Conservation (phyloP, 148 eudicot genomes). For the Chenopodium berlandieri region DNA sequence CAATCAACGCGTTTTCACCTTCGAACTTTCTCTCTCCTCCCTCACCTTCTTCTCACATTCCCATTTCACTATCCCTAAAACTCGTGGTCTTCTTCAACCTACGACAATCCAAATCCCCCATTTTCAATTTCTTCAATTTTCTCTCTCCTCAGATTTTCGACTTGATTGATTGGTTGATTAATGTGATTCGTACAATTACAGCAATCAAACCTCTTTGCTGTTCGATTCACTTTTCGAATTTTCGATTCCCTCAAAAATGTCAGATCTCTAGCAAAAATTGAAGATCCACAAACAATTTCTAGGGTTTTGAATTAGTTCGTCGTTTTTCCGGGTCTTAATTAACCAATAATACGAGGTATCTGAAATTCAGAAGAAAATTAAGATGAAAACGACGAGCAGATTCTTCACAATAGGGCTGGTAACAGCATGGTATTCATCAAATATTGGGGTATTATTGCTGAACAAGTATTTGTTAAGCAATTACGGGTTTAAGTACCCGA, state of each 20-base stretch:
- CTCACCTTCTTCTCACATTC: background rate
- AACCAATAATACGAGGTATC: too few relatives aligned
- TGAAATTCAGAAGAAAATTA: too few relatives aligned
- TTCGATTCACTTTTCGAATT: background rate
- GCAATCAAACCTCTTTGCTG: background rate
- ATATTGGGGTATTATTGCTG: conserved; percentile 73
- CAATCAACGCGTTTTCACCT: background rate
- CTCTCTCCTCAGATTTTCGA: background rate
- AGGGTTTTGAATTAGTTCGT: conserved; percentile 9
- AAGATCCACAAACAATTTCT: background rate
- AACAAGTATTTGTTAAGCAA: conserved; percentile 79
- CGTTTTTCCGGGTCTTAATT: background rate
- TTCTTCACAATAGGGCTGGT: conserved; percentile 76
- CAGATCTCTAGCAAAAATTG: conserved; percentile 20
- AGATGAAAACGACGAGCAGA: conserved; percentile 43
- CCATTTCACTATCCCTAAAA: background rate
- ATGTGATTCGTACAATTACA: conserved; percentile 4
- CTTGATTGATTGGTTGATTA: background rate
- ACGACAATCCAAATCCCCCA: background rate
- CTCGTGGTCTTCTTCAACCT: background rate
- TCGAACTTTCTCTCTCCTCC: conserved; percentile 13
- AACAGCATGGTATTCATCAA: conserved; percentile 74
- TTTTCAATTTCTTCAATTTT: background rate
- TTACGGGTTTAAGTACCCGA: conserved; percentile 85
- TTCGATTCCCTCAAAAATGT: background rate